Conservation (phyloP, 805 yeast species). For the Ogataea wickerhamii region DNA sequence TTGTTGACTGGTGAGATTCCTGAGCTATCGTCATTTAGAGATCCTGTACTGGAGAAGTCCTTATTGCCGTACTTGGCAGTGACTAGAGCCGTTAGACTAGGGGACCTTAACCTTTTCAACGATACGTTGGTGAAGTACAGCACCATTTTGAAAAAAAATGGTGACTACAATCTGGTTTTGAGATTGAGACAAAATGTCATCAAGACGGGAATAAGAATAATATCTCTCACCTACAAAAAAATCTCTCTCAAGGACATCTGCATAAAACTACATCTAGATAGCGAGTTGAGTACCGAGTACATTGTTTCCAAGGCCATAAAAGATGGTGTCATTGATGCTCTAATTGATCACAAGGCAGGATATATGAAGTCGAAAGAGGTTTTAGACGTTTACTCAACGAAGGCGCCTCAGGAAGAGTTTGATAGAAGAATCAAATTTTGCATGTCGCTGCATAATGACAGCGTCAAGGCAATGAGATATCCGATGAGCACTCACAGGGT, state of each 20-base stretch:
- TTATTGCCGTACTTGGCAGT: slow-evolving; percentile 81
- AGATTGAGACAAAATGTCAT: slow-evolving; percentile 95
- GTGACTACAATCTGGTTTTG: slow-evolving; percentile 76
- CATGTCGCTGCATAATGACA: slow-evolving; percentile 83
- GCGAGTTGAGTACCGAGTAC: slow-evolving; percentile 95
- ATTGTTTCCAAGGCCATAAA: slow-evolving; percentile 95
- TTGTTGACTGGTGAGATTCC: slow-evolving; percentile 96
- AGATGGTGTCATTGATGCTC: slow-evolving; percentile 96
- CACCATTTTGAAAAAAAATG: slow-evolving; percentile 63
- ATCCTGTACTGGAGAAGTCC: slow-evolving; percentile 53
- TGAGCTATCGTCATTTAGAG: slow-evolving; percentile 75
- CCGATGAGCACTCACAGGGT: slow-evolving; percentile 56
- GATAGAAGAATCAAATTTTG: slow-evolving; percentile 94
- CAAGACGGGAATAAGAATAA: slow-evolving; percentile 93
- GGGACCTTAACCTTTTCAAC: slow-evolving; percentile 81
- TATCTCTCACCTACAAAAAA: slow-evolving; percentile 84
- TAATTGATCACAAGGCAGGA: slow-evolving; percentile 85
- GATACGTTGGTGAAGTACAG: slow-evolving; percentile 65
- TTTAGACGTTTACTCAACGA: slow-evolving; percentile 81
- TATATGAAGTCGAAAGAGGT: slow-evolving; percentile 88
- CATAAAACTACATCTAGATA: slow-evolving; percentile 83
- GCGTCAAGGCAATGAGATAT: slow-evolving; percentile 92
- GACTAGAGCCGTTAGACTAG: slow-evolving; percentile 87
- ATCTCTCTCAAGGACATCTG: slow-evolving; percentile 93
- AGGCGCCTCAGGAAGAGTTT: slow-evolving; percentile 79